Conservation (phyloP, 225 moss, liverwort and hornwort genomes). For the Physcomitrellopsis africana region DNA sequence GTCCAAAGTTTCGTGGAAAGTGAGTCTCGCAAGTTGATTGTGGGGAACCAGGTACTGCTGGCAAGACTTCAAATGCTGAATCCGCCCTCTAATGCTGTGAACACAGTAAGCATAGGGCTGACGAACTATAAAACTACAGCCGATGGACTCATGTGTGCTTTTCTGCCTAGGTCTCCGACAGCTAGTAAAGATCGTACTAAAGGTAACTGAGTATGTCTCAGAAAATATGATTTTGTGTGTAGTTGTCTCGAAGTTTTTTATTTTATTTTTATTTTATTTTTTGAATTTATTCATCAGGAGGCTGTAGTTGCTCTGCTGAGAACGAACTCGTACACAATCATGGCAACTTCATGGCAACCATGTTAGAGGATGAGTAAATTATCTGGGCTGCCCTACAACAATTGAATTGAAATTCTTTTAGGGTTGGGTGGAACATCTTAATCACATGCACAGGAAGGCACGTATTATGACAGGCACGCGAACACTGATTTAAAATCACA, state of each 20-base stretch:
- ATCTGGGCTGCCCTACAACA: too few species aligned
- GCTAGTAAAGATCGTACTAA: constrained; percentile 67
- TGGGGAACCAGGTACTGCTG: constrained; percentile 59
- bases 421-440: too few species aligned
- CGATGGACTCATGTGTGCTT: constrained; percentile 84
- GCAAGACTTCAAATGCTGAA: constrained; percentile 75
- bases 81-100: constrained; percentile 56
- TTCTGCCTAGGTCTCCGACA: constrained; percentile 77
- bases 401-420: too few species aligned
- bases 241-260: not conserved
- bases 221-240: not conserved
- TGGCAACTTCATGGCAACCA: too few species aligned
- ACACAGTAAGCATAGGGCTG: constrained; percentile 56
- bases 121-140: constrained; percentile 74
- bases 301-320: too few species aligned
- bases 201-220: constrained; percentile 41
- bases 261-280: not conserved
- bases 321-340: too few species aligned
- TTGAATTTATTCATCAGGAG: too few species aligned
- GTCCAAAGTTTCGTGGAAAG: not conserved
- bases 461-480: too few species aligned
- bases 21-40: constrained; percentile 4
- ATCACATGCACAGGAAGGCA: too few species aligned
- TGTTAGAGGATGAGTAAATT: too few species aligned
- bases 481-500: not conserved